Conservation (phyloP, 768 basidiomycete genomes). For the Boletus sp. region DNA sequence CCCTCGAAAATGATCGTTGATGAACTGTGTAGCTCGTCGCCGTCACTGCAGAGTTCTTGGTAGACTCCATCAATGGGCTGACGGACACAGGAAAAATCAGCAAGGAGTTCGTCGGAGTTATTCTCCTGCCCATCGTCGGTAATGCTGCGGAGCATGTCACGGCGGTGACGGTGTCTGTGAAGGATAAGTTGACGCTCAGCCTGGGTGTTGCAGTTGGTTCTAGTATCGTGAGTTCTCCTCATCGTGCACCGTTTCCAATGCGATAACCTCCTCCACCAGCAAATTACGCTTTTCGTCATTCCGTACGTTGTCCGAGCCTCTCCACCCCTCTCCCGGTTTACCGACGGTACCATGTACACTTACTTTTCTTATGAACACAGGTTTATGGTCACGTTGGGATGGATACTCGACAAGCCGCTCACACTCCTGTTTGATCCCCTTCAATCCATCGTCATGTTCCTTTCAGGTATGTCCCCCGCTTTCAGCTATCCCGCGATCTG, state of each 20-base stretch:
- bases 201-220: conserved; percentile 89
- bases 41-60: conserved; percentile 63
- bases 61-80: conserved; percentile 79
- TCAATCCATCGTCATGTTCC: conserved; percentile 48
- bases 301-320: conserved; percentile 38
- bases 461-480: conserved; percentile 23
- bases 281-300: conserved; percentile 71
- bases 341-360: conserved; percentile 3
- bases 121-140: conserved; percentile 88
- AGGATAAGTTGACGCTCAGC: conserved; percentile 84
- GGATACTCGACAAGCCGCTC: conserved; percentile 77
- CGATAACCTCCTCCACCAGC: conserved; percentile 39
- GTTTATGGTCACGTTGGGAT: conserved; percentile 74
- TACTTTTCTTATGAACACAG: conserved; percentile 32
- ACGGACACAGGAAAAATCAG: conserved; percentile 55
- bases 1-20: not conserved
- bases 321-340: not conserved
- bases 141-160: conserved; percentile 92
- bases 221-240: conserved; percentile 56
- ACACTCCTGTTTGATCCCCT: conserved; percentile 86
- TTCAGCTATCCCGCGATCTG: not conserved
- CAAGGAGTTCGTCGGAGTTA: conserved; percentile 83
- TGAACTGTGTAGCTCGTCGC: conserved; percentile 44
- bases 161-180: conserved; percentile 88
- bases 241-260: not conserved